Base-by-base conservation (phyloP, 2,329 filamentous ascomycete genomes). In the Penicillium sp. region DNA sequence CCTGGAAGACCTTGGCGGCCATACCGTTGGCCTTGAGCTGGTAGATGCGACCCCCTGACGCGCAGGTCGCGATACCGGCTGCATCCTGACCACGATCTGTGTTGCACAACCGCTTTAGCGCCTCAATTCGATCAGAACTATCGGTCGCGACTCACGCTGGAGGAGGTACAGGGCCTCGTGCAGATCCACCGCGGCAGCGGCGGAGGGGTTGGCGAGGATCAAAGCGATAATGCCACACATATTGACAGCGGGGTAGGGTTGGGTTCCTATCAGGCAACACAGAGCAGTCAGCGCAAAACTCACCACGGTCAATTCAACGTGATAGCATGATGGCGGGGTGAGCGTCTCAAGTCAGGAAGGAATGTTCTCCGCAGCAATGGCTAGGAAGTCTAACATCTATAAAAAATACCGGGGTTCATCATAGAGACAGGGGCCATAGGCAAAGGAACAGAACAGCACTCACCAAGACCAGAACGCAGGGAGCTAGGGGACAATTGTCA, bases 1-100 rank as follows among this genome's bases (percentile, higher is more conserved):
- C 86, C 37, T 83, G 76, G 68, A 95, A 94, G 54, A 94, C 88
- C 62, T 83, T 86, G 51, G 83, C 79, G 27, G 86, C 89, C 77
- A 95, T 84, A 39, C 89, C 90, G 60, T 89, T 88, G 51, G 88
- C 88, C 71, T 96, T 96, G 73, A 86, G 85, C 63, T 94, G 87
- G 63, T 84, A 91, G 53, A 95, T 84, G 29, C 87, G 78, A 47
- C 90, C 89, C 23, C 86, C 86, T 10, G 72, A 77, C 53, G 77
- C 83, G 75, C 75, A 88, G 56, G 73, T 86, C 34, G 88, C 81
- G 54, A 95, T 91, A 49, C 89, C 89, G 39, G 83, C 86, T 34
- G 89, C 89, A 82, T 95, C 89, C 65, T 94, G 88, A 37, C 87
- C 87, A 58, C 86, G 79, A 63, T 89, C 62, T 65, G 39, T 38